These are phyloP conservation scores for Nicotiana attenuata DNA, from an alignment of 257 asterid genomes.

Conservation along the genomic window DNA sequence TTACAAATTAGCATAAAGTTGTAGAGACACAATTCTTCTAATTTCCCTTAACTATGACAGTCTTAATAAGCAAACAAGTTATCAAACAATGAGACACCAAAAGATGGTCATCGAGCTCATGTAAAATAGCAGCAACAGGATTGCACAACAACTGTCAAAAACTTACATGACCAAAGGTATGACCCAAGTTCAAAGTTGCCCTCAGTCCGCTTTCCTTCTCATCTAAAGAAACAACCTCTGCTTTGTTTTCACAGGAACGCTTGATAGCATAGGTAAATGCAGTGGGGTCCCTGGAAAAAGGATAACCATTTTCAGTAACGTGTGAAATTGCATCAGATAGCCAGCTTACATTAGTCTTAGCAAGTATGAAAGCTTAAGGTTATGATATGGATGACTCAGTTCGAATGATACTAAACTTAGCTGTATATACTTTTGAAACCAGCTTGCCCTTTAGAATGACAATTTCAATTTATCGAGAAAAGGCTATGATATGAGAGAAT, in stretches of 20 bases:
- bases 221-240: conserved; percentile 91
- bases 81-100: neutral
- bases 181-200: conserved; percentile 97
- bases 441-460: conserved; percentile 3
- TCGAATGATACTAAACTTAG: neutral
- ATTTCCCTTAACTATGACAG: neutral
- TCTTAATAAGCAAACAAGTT: neutral
- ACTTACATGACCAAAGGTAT: conserved; percentile 97
- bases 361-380: conserved; percentile 1
- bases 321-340: conserved; percentile 11
- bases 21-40: neutral
- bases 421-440: neutral
- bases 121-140: conserved; percentile 3
- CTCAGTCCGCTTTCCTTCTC: conserved; percentile 96
- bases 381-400: neutral
- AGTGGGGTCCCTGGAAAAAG: conserved; percentile 58
- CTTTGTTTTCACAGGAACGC: conserved; percentile 98
- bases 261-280: conserved; percentile 90
- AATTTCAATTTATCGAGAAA: neutral
- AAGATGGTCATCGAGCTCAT: neutral
- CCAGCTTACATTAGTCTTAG: neutral
- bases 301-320: conserved; percentile 13
- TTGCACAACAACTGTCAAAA: conserved; percentile 7
- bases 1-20: neutral
- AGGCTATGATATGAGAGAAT: neutral